Evolutionary conservation across 768 basidiomycete species (phyloP).

Genomic region (Rhodotorula kratochvilovae): DNA sequence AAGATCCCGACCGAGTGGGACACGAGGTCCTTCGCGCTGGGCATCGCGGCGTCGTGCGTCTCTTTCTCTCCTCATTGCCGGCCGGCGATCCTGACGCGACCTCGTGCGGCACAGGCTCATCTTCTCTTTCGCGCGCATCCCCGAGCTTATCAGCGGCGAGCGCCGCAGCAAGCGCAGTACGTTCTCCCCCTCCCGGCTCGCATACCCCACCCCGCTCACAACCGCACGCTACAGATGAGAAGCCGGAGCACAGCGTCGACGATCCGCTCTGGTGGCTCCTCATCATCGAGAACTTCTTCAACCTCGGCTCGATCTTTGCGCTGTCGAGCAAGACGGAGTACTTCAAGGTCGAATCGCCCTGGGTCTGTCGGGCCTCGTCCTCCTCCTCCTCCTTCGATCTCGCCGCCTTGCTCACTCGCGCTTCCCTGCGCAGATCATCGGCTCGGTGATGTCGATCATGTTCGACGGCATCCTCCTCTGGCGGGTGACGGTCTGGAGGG

Average conservation of each 20-base stretch:
- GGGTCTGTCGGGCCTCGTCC: background rate
- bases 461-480: constrained; percentile 2
- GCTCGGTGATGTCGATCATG: background rate
- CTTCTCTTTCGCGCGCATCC: constrained; percentile 5
- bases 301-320: constrained; percentile 2
- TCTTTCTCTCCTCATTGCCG: background rate
- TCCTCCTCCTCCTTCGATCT: too few species aligned
- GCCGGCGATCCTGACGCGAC: background rate
- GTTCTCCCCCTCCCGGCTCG: background rate
- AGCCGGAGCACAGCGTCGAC: background rate
- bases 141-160: constrained; percentile 1
- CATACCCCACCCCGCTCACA: background rate
- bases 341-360: background rate
- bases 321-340: background rate
- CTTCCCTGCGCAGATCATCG: background rate
- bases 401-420: background rate
- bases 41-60: background rate
- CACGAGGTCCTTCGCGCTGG: background rate
- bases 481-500: background rate
- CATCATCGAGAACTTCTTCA: constrained; percentile 19
- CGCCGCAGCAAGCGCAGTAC: background rate
- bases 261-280: background rate
- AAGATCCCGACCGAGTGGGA: background rate
- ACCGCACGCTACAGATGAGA: background rate
- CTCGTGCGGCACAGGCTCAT: background rate